Evolutionary conservation across 2,329 filamentous ascomycete species (phyloP).

Genomic region (Endoconidiophora polonica): DNA sequence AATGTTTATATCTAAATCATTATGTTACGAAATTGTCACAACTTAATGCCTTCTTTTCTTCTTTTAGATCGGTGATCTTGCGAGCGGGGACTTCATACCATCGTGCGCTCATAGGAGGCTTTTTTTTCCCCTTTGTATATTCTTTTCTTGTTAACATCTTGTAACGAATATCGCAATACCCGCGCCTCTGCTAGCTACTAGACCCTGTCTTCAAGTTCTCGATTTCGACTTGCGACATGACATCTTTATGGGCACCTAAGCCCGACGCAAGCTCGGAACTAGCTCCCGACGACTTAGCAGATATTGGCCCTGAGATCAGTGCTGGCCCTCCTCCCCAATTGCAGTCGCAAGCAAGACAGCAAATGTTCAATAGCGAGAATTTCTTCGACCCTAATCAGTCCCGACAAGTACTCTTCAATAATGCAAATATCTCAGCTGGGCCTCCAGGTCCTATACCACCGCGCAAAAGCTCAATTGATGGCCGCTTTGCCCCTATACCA

Average conservation of each 20-base stretch:
- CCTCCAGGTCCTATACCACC: slow-evolving; percentile 2
- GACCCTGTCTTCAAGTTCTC: neutral
- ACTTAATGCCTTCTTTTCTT: neutral
- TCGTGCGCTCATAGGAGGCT: neutral
- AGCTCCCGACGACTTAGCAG: slow-evolving; percentile 7
- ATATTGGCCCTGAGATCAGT: slow-evolving; percentile 4
- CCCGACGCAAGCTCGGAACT: too few relatives aligned
- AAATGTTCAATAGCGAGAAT: neutral
- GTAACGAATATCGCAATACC: too few relatives aligned
- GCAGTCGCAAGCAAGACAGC: neutral
- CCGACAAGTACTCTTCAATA: slow-evolving; percentile 2
- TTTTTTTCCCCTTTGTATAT: neutral
- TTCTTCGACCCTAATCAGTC: slow-evolving; percentile 4
- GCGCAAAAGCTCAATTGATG: slow-evolving; percentile 15
- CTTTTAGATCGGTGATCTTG: neutral
- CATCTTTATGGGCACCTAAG: neutral
- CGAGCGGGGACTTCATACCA: neutral
- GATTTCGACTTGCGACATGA: neutral
- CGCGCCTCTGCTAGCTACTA: too few relatives aligned
- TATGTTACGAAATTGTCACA: too few relatives aligned
- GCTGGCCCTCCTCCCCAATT: neutral
- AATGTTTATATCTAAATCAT: too few relatives aligned
- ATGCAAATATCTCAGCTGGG: neutral
- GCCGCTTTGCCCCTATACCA: slow-evolving; percentile 23
- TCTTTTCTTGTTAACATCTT: neutral